A percentile compares a stretch with the other conserved stretches of the same genome.
Evolutionary conservation across 2,329 filamentous ascomycete species (phyloP).

Genomic region (Mariannaea elegans): DNA sequence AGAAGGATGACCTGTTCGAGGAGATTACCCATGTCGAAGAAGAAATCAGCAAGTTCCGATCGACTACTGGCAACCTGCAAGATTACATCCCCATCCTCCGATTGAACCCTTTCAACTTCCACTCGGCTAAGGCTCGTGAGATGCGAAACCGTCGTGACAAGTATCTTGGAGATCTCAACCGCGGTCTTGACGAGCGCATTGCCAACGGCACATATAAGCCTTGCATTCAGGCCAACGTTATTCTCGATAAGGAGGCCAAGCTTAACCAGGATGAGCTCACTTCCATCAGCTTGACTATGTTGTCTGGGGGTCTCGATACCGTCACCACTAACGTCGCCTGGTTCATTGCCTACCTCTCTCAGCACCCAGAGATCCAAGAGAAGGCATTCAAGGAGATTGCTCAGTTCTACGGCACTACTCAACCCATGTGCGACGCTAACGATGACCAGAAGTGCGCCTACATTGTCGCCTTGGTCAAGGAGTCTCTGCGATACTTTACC

Average conservation of each 20-base stretch:
- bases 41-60: slow-evolving; percentile 66
- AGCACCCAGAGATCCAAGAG: slow-evolving; percentile 68
- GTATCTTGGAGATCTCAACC: slow-evolving; percentile 66
- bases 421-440: slow-evolving; percentile 66
- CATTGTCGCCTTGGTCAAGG: slow-evolving; percentile 69
- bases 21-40: slow-evolving; percentile 72
- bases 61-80: slow-evolving; percentile 68
- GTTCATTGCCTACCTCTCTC: slow-evolving; percentile 68
- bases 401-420: slow-evolving; percentile 58
- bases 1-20: slow-evolving; percentile 67
- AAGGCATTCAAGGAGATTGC: slow-evolving; percentile 66
- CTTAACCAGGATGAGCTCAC: slow-evolving; percentile 70
- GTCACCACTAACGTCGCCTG: slow-evolving; percentile 72
- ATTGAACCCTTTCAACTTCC: slow-evolving; percentile 68
- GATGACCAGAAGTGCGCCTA: slow-evolving; percentile 73
- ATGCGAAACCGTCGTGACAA: slow-evolving; percentile 68
- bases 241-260: slow-evolving; percentile 69
- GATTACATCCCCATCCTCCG: slow-evolving; percentile 68
- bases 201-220: slow-evolving; percentile 67
- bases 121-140: slow-evolving; percentile 65
- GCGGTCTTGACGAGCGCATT: slow-evolving; percentile 68
- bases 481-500: slow-evolving; percentile 69
- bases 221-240: slow-evolving; percentile 74
- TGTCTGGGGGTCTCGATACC: slow-evolving; percentile 73
- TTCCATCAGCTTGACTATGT: slow-evolving; percentile 73